phyloP scores from a whole-genome alignment of 2,329 filamentous ascomycete genomes.

The Tolypocladium tropicale region DNA sequence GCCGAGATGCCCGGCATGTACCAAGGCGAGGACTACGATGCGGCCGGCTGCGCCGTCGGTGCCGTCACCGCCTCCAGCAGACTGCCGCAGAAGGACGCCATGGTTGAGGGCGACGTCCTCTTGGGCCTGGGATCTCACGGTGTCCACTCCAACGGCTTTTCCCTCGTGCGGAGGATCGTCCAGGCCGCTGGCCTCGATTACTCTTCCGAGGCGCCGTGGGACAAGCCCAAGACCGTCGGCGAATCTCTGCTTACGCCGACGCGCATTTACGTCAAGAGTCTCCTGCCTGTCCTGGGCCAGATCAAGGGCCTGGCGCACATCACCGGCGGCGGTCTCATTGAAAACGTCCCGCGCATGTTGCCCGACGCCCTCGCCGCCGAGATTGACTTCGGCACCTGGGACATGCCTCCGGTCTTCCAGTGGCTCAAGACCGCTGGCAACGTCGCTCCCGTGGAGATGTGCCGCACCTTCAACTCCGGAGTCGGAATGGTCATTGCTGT shows the following conservation, averaged over 20 bases:
- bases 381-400: slow-evolving; percentile 69
- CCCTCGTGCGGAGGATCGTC: slow-evolving; percentile 85
- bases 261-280: slow-evolving; percentile 79
- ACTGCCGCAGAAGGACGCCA: slow-evolving; percentile 64
- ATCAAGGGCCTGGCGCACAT: slow-evolving; percentile 95
- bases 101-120: slow-evolving; percentile 75
- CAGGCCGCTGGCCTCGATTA: slow-evolving; percentile 63
- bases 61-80: slow-evolving; percentile 61
- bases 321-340: slow-evolving; percentile 83
- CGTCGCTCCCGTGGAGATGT: slow-evolving; percentile 71
- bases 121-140: slow-evolving; percentile 79
- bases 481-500: slow-evolving; percentile 91
- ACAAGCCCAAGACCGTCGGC: slow-evolving; percentile 52
- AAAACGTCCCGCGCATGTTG: slow-evolving; percentile 93
- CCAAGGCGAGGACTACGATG: slow-evolving; percentile 80
- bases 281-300: slow-evolving; percentile 57
- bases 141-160: slow-evolving; percentile 95
- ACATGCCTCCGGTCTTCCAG: slow-evolving; percentile 66
- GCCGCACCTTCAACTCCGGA: slow-evolving; percentile 87
- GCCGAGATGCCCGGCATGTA: slow-evolving; percentile 98
- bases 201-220: slow-evolving; percentile 68
- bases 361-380: slow-evolving; percentile 68
- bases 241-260: slow-evolving; percentile 78
- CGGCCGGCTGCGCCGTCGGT: slow-evolving; percentile 81
- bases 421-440: slow-evolving; percentile 74